A percentile compares a stretch with the other conserved stretches of the same genome.
Conservation (phyloP, 768 basidiomycete species). For the Boletus eberwhitei region DNA sequence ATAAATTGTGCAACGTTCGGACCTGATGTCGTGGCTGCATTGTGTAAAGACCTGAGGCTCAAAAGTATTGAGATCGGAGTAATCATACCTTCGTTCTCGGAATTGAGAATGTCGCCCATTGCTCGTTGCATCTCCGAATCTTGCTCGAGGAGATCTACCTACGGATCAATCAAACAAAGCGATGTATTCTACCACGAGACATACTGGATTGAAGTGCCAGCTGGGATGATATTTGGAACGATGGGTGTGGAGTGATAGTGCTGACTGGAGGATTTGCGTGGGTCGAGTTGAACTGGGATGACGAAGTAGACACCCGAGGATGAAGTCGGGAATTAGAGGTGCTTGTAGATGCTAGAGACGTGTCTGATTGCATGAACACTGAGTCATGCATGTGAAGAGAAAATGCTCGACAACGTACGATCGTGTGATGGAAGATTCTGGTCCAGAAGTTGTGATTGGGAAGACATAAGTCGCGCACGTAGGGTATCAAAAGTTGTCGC, state of each 20-base stretch:
- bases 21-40: constrained; percentile 13
- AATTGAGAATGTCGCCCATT: constrained; percentile 54
- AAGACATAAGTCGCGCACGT: constrained; percentile 42
- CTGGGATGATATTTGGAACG: constrained; percentile 54
- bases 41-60: background rate
- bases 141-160: constrained; percentile 59
- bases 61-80: background rate
- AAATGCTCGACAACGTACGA: constrained; percentile 29
- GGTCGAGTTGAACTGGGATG: constrained; percentile 36
- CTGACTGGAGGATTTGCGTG: constrained; percentile 45
- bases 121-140: constrained; percentile 72
- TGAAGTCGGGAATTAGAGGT: constrained; percentile 15
- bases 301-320: constrained; percentile 27
- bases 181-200: constrained; percentile 12
- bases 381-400: background rate
- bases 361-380: constrained; percentile 9
- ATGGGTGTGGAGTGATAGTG: constrained; percentile 52
- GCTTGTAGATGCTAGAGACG: constrained; percentile 14
- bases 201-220: constrained; percentile 53
- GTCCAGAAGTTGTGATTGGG: constrained; percentile 37
- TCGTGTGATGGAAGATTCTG: constrained; percentile 33
- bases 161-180: constrained; percentile 1
- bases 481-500: constrained; percentile 46
- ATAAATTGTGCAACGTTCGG: constrained; percentile 4
- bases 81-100: constrained; percentile 39